Evolutionary conservation across 352 stramenopile genomes (phyloP), one percentile per base, ranked within the genome.

Genomic region (Vaucheria bursata): DNA sequence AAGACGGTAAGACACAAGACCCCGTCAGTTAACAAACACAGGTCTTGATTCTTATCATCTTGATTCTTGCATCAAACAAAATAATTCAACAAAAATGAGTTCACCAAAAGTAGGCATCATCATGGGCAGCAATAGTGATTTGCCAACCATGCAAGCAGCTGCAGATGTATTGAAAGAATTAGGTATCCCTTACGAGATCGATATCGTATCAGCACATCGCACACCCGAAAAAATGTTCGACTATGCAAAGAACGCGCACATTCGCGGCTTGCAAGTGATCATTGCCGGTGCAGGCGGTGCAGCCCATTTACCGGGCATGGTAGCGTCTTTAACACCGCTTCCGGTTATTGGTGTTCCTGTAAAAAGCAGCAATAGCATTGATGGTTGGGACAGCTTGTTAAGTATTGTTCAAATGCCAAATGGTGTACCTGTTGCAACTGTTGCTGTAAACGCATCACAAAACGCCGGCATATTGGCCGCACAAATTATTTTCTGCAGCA

Each of bases 401-500:
- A 97, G 91, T 82, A 98, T 99, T 85, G 94, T 98, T 31, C 96
- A 99, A 88, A 99, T 99, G 95, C 96, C 96, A 38, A 87, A 92
- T 36, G 96, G 96, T 67, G 90, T 99, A 37, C 96, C 96, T 6
- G 95, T 98, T 40, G 96, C 96, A 0, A 99, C 96, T 5, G 95
- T 99, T 8, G 95, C 93, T 0, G 98, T 99, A 80, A 94, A 94
- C 73, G n/a, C n/a, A n/a, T n/a, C n/a, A n/a, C n/a, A n/a, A n/a
- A n/a, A n/a, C n/a, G n/a, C n/a, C n/a, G n/a, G n/a, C n/a, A n/a
- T n/a, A n/a, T n/a, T n/a, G n/a, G n/a, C n/a, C n/a, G n/a, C n/a
- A n/a, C n/a, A n/a, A n/a, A n/a, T n/a, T n/a, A n/a, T n/a, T n/a
- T n/a, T n/a, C n/a, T n/a, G n/a, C n/a, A n/a, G n/a, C n/a, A n/a